Evolutionary conservation across 768 basidiomycete genomes (phyloP), one percentile per base, ranked within the genome.

Genomic region (Coprinopsis strossmayeri): DNA sequence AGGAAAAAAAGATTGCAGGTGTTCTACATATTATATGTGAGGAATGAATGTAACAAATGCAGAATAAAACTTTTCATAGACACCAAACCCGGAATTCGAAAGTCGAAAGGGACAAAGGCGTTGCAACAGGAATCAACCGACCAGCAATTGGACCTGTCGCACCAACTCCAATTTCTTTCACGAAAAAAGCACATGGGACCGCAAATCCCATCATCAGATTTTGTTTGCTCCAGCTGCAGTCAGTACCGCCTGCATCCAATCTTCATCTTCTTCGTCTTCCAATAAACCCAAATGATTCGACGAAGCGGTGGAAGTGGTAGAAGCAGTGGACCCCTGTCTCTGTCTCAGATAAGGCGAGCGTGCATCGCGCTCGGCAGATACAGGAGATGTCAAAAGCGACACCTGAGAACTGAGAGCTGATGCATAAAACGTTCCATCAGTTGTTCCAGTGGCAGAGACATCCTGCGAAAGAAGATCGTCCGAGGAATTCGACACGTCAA

Each of bases 191-290:
- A n/a, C n/a, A n/a, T n/a, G n/a, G n/a, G n/a, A n/a, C n/a, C n/a
- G n/a, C n/a, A n/a, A n/a, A n/a, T n/a, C 37, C 12, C 28, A 17
- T 32, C 3, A 45, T 45, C 18, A 42, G 24, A 21, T 42, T 42
- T 32, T 26, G 32, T 38, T 70, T 43, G 68, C 59, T 58, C 82
- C 80, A 49, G 83, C 84, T n/a, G 83, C 84, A 63, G 80, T 62
- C 50, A 90, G 61, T 42, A 90, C 87, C 55, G 81, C 84, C 58
- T 73, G 69, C 39, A 83, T 82, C 87, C 88, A 91, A 59, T 87
- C 78, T 42, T 79, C 82, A 50, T 70, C 69, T 35, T 67, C 64
- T 34, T 70, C 64, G 32, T 75, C 74, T 51, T 76, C 69, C 32
- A 73, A 60, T 40, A 77, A 57, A 17, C 73, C 74, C 32, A 78